Conservation (phyloP, 140 eudicot species). For the Flaveria floridana region DNA sequence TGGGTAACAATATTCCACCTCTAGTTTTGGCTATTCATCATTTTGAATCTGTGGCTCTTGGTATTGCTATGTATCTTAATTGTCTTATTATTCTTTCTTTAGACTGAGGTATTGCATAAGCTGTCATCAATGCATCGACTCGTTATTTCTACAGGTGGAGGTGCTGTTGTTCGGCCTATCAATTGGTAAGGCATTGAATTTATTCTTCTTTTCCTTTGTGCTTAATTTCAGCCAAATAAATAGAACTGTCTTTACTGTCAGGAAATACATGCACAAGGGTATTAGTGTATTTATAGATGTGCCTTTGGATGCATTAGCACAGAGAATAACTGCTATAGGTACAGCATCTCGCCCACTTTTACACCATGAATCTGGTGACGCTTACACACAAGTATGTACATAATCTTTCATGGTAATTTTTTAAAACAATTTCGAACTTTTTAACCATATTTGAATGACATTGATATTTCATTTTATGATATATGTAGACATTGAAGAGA, state of each 20-base stretch:
- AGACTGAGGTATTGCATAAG: slow-evolving; percentile 73
- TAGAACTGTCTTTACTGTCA: slow-evolving; percentile 31
- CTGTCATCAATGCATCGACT: slow-evolving; percentile 54
- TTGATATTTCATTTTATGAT: slow-evolving; percentile 3
- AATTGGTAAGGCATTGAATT: slow-evolving; percentile 59
- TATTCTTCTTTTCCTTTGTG: slow-evolving; percentile 4
- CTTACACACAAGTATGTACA: slow-evolving; percentile 59
- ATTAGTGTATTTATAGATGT: slow-evolving; percentile 86
- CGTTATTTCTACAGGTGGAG: slow-evolving; percentile 94
- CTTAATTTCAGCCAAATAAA: slow-evolving; percentile 18
- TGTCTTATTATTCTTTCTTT: slow-evolving; percentile 13
- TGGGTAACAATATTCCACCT: background rate
- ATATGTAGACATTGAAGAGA: slow-evolving; percentile 58
- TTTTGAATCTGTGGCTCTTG: slow-evolving; percentile 1
- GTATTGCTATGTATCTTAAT: background rate
- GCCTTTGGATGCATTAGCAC: slow-evolving; percentile 90
- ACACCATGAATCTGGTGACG: slow-evolving; percentile 71
- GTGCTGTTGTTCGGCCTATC: slow-evolving; percentile 88
- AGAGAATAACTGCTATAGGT: slow-evolving; percentile 71
- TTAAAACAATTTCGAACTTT: slow-evolving; percentile 6
- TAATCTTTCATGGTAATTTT: slow-evolving; percentile 6
- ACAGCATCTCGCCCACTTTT: slow-evolving; percentile 91
- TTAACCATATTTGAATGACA: background rate
- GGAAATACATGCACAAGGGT: slow-evolving; percentile 89
- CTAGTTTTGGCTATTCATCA: background rate